phyloP scores from a whole-genome alignment of 2,329 filamentous ascomycete genomes.

The Fusarium sp. region DNA sequence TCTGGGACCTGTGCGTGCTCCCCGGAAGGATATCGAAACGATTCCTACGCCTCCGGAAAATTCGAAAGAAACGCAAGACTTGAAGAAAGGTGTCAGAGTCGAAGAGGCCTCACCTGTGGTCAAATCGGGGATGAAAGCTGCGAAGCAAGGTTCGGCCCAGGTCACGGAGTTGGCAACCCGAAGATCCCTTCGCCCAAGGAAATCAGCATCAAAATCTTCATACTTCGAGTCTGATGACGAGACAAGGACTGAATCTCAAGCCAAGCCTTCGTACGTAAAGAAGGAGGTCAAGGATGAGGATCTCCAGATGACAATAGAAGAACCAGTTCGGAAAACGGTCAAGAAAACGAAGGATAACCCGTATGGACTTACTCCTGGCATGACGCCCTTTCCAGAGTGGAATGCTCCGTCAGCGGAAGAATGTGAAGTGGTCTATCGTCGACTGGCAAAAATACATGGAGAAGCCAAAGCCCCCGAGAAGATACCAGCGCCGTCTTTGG shows the following conservation, averaged over 20 bases:
- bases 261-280: slow-evolving; percentile 8
- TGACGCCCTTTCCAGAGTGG: slow-evolving; percentile 43
- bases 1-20: slow-evolving; percentile 16
- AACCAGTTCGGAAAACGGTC: slow-evolving; percentile 22
- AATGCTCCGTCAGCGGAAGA: slow-evolving; percentile 31
- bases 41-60: not conserved
- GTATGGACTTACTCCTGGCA: slow-evolving; percentile 41
- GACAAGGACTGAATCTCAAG: not conserved
- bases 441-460: slow-evolving; percentile 38
- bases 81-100: not conserved
- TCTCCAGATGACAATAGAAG: not conserved
- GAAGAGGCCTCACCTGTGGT: slow-evolving; percentile 1
- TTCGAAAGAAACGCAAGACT: not conserved
- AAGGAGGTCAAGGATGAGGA: slow-evolving; percentile 23
- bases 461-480: slow-evolving; percentile 38
- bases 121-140: not conserved
- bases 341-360: slow-evolving; percentile 41
- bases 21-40: not conserved
- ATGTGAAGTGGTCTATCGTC: slow-evolving; percentile 37
- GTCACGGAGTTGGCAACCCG: not conserved
- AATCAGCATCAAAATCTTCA: slow-evolving; percentile 14
- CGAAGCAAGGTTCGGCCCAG: not conserved
- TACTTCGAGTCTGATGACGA: slow-evolving; percentile 40
- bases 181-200: slow-evolving; percentile 27
- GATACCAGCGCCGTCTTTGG: slow-evolving; percentile 42